Base-by-base conservation (phyloP, 2,329 filamentous ascomycete species). In the Nannizzia gypsea region DNA sequence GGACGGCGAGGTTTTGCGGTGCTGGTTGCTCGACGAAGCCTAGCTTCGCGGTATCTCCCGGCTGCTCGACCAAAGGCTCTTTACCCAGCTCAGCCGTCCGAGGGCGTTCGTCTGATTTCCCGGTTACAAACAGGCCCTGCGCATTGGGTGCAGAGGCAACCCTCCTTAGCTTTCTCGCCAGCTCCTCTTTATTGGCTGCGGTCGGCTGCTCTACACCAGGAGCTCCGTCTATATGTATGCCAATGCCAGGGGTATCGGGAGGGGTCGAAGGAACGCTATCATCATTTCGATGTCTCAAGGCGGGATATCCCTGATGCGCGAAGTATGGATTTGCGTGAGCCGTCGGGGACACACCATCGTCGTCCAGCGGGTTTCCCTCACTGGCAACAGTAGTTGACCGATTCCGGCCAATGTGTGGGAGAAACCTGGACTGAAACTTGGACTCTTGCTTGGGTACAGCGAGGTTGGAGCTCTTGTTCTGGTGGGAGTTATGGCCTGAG, bases 271-370 rank as follows among this genome's bases (percentile, higher is more conserved):
- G 91, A 38, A 95, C 88, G 64, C 90, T 96, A 69, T 87, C 89
- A 66, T 93, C 90, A 73, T 97, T 95, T 77, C 95, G 90, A 77
- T 99, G 93, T 70, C 92, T 87, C 67, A 97, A 79, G 64, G 89
- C 89, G 3, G 93, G 93, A 67, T 90, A 90, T 60, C 93, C 93
- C 76, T 99, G 93, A 72, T 97, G 93, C 66, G 86, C 88, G 74
- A 97, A 99, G 76, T 99, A 99, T 17, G 93, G 93, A 72, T 99
- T 99, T 64, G 90, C 92, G 70, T 92, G 85, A 57, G 91, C 92
- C 3, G 90, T 97, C 26, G 93, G 93, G 70, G 91, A 96, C 69
- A 95, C 81, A 63, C 83, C 80, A 73, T 96, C 91, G 66, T 96
- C 92, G 66, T 96, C 92, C 65, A 96, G 81, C 61, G 87, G 83